Evolutionary conservation across 2,329 filamentous ascomycete genomes (phyloP).

Genomic region (Alternaria longipes): DNA sequence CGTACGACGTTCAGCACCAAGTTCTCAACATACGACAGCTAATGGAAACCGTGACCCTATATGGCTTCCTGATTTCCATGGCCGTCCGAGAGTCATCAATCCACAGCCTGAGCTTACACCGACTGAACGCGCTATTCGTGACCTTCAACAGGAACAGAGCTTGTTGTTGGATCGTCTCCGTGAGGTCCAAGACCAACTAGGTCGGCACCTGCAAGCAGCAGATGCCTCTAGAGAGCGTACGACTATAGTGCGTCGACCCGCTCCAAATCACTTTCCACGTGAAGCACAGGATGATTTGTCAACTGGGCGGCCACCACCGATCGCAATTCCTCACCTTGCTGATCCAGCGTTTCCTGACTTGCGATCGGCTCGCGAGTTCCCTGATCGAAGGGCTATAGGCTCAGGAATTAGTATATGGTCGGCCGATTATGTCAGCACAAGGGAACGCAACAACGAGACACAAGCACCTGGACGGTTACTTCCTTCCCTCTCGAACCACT

Average conservation of each 20-base stretch:
- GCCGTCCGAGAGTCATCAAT: not conserved
- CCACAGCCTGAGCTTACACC: not conserved
- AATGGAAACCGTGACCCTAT: not conserved
- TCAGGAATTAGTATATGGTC: constrained; percentile 1
- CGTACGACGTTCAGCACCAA: not conserved
- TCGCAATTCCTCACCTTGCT: constrained; percentile 1
- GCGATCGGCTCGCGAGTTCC: constrained; percentile 1
- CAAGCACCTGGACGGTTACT: not conserved
- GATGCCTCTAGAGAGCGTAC: not conserved
- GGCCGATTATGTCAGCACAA: not conserved
- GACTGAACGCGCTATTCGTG: not conserved
- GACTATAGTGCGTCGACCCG: not conserved
- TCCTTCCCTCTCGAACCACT: not conserved
- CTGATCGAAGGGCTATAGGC: not conserved
- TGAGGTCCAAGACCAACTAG: not conserved
- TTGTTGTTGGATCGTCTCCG: not conserved
- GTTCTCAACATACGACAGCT: not conserved
- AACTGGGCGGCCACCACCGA: not conserved
- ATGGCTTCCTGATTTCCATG: not conserved
- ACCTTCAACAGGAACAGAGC: not conserved
- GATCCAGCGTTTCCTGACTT: not conserved
- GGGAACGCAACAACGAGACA: not conserved
- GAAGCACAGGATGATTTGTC: not conserved
- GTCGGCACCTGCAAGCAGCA: not conserved
- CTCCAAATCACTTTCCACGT: not conserved